Evolutionary conservation across 1,139 yeast genomes (phyloP), one percentile per base, ranked within the genome.

Genomic region (Meyerozyma athensensis): DNA sequence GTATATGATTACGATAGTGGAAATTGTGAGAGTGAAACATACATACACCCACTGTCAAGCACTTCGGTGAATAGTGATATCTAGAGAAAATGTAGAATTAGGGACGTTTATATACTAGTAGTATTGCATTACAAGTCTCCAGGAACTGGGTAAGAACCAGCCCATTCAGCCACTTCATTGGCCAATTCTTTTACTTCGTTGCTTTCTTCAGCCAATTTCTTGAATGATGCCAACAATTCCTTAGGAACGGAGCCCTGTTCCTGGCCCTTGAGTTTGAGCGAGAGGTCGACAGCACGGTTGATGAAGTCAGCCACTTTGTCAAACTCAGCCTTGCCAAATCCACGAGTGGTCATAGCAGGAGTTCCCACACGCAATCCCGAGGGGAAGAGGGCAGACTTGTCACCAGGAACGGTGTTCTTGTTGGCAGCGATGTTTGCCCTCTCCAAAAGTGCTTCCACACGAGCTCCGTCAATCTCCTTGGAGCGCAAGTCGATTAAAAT

Each of bases 341-440:
- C 98, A 72, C 98, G 86, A 45, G 97, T 86, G 46, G 97, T 79
- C 98, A 92, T 92, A 45, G 97, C 97, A 50, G 98, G 98, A 31
- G 98, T 89, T 61, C 98, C 98, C 48, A 92, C 83, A 72, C 98
- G 86, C 47, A 92, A 81, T 65, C 98, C 98, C 63, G 96, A 95
- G 58, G 98, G 98, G 42, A 89, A 95, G 48, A 92, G 77, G 43
- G 98, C 98, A 36, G 96, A 86, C 72, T 86, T 89, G 68, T 92
- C 98, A 58, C 97, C 97, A 46, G 98, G 97, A 50, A 92, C 89
- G 37, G 98, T 84, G 77, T 92, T 92, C 72, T 92, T 92, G 77
- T 92, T 92, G 58, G 89, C 79, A 23, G 97, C 97, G 62, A 92
- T 89, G 74, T 92, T 92, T 59, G 87, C 83, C 59, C 86, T 84